phyloP scores from a whole-genome alignment of 2,329 filamentous ascomycete genomes.

The Xylaria multiplex region DNA sequence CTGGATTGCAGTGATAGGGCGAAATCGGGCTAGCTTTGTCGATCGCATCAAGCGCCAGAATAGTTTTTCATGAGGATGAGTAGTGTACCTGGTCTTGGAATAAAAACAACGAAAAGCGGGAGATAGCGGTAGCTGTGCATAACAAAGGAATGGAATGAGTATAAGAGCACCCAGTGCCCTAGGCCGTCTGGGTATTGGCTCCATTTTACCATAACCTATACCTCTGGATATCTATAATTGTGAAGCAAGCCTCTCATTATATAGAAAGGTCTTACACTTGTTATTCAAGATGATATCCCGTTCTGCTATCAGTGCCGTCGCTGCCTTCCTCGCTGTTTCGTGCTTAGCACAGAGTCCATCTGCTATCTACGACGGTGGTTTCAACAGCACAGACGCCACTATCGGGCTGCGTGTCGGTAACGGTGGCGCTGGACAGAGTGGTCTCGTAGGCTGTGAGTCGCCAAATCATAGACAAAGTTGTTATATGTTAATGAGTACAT shows the following conservation, averaged over 20 bases:
- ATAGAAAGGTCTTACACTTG: neutral
- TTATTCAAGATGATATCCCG: constrained; percentile 1
- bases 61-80: too few species aligned
- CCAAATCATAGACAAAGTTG: neutral
- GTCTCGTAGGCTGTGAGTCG: constrained; percentile 16
- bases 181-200: neutral
- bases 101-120: neutral
- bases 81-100: too few species aligned
- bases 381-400: constrained; percentile 9
- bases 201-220: neutral
- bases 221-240: neutral
- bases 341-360: constrained; percentile 16
- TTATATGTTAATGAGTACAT: neutral
- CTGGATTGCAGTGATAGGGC: neutral
- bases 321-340: neutral
- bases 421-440: constrained; percentile 21
- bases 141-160: neutral
- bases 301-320: neutral
- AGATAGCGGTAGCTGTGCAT: neutral
- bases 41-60: neutral
- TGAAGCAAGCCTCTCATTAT: neutral
- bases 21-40: constrained; percentile 3
- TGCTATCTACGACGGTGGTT: constrained; percentile 16
- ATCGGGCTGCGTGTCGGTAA: constrained; percentile 17
- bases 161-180: neutral